Base-by-base conservation (phyloP, 2,329 filamentous ascomycete species). In the Elsinoe necatrix region DNA sequence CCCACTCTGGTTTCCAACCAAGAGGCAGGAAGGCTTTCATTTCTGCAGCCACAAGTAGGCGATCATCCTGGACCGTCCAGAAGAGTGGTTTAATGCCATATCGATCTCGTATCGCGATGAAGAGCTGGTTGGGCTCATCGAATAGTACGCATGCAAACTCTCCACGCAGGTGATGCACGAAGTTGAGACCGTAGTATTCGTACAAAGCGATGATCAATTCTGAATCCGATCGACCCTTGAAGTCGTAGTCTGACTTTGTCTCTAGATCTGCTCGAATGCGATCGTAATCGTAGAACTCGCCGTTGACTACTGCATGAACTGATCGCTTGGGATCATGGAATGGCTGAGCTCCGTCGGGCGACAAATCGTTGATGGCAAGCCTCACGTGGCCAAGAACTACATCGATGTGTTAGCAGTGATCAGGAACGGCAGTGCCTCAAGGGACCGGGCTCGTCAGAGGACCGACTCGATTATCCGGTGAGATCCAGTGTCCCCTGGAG, bases 31-130 rank as follows among this genome's bases (percentile, higher is more conserved):
- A 79, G 0, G 75, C 77, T 62, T 82, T 82, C 58, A 74, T 73
- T 63, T 83, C 80, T 0, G 78, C 69, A 4, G 77, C 77, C 0
- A 81, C 63, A 11, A 80, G 64, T 2, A 82, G 56, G 56, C 68
- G 66, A 4, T 66, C 68, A 4, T 61, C 56, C 1, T 71, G 60
- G 1, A 73, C 58, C 0, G 77, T 80, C 67, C 74, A 81, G 57
- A 78, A 77, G 16, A 82, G 69, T 1, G 79, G 78, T 64, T 82
- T 82, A 62, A 82, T 77, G 2, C 80, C 80, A 63, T 75, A 81
- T 0, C 79, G 73, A 63, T 83, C 80, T 16, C 78, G 66, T 1
- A 70, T 78, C 0, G 74, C 77, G 35, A 82, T 65, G 39, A 80
- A 67, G 0, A 70, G 58, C 56, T 73, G 64, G 1, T 66, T 63